Conservation (phyloP, 179 eudicot genomes). For the Heliamphora pulchella region DNA sequence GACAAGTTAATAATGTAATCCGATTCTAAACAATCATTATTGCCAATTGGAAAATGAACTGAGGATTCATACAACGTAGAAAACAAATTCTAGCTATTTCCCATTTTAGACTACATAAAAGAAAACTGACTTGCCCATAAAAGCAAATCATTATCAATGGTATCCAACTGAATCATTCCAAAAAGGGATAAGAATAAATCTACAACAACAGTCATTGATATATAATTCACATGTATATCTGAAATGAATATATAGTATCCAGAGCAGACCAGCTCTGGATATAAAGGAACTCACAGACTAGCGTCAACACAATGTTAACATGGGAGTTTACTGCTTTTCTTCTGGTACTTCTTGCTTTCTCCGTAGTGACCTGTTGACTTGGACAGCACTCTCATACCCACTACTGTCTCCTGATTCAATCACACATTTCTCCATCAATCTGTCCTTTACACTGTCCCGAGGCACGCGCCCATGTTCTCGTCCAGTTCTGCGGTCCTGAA, state of each 20-base stretch:
- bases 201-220: neutral
- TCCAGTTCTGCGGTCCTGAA: constrained; percentile 42
- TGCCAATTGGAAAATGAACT: neutral
- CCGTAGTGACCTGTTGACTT: constrained; percentile 28
- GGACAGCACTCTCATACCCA: constrained; percentile 56
- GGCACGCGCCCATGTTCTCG: constrained; percentile 31
- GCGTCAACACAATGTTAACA: neutral
- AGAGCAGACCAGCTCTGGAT: constrained; percentile 1
- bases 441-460: constrained; percentile 26
- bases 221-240: constrained; percentile 7
- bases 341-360: constrained; percentile 30
- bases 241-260: neutral
- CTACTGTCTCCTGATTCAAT: constrained; percentile 64
- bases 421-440: constrained; percentile 29
- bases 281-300: neutral
- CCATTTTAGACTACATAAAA: neutral
- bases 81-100: neutral
- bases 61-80: too few species aligned
- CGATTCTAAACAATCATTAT: neutral
- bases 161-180: constrained; percentile 6
- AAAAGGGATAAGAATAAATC: constrained; percentile 5
- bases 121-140: constrained; percentile 5
- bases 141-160: neutral
- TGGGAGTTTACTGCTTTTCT: constrained; percentile 24
- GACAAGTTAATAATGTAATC: too few species aligned